Percentiles rank a stretch among this genome's conserved stretches.
These are phyloP conservation scores for Serendipita sp. DNA, from an alignment of 768 basidiomycete species.

Conservation along the genomic window DNA sequence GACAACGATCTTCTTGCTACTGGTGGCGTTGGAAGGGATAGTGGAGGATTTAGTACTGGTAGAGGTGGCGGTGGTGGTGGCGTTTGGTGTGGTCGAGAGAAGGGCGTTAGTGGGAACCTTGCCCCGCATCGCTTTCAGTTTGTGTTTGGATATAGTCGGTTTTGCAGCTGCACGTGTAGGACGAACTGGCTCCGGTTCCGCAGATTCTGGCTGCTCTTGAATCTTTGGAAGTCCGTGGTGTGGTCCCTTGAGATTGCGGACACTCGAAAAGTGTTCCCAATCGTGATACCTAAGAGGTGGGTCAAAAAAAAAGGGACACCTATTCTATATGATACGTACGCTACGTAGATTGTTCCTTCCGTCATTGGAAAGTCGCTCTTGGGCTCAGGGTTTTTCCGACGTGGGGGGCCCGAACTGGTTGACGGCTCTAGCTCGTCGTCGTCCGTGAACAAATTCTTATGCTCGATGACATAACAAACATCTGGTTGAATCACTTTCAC, in stretches of 20 bases:
- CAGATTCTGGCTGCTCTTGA: conserved; percentile 27
- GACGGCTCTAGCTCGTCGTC: conserved; percentile 2
- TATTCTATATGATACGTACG: conserved; percentile 35
- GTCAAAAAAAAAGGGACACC: background rate
- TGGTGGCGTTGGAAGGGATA: conserved; percentile 12
- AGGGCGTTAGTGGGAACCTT: conserved; percentile 12
- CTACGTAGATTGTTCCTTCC: conserved; percentile 55
- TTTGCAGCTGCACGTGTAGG: conserved; percentile 17
- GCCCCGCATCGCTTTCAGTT: conserved; percentile 5
- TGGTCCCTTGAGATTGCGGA: conserved; percentile 73
- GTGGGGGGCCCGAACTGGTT: background rate
- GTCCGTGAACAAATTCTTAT: conserved; percentile 1
- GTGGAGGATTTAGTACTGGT: background rate
- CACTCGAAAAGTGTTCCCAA: conserved; percentile 93
- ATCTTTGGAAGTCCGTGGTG: conserved; percentile 61
- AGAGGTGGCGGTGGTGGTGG: background rate
- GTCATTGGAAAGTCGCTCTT: conserved; percentile 7
- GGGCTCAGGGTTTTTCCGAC: background rate
- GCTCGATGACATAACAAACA: conserved; percentile 74
- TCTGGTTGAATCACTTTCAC: conserved; percentile 91
- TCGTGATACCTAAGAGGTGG: conserved; percentile 53
- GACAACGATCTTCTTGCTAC: conserved; percentile 15
- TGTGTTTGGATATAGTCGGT: conserved; percentile 19
- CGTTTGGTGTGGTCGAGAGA: background rate
- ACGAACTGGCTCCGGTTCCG: conserved; percentile 10